Evolutionary conservation across 1,284 basidiomycete genomes (phyloP), one percentile per base, ranked within the genome.

Genomic region (Tylopilus orsonianus): DNA sequence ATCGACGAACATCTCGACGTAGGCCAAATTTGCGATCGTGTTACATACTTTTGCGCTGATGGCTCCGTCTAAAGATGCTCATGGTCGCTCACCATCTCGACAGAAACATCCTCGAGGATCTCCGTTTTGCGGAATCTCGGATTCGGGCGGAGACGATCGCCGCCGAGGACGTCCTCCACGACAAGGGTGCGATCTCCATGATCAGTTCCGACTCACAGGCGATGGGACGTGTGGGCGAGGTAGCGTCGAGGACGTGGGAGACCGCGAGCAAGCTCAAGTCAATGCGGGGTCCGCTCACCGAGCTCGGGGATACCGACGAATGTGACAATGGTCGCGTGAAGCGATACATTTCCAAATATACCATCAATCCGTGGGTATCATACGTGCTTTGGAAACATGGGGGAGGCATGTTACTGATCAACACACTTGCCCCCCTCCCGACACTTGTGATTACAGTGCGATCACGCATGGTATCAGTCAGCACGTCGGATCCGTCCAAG

Each of bases 141-240:
- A 99, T 99, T 56, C 84, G 96, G 20, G 93, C 84, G 2, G 96
- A 99, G 73, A 99, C 96, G 0, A 87, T 99, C 35, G 97, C 96
- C 0, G 97, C 97, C 0, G 97, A 99, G 67, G 97, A 99, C 63
- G 89, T 99, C 16, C 73, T 99, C 33, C 96, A 99, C 50, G 96
- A 99, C 65, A 80, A 72, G 0, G 97, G 97, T 1, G 94, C 96
- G 1, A 97, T 99, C 39, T 87, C 91, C 3, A 97, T 98, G 85
- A 97, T 98, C 59, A 90, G 86, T 54, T 93, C 90, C 4, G 96
- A 99, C 67, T 90, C 93, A 2, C 95, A 97, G 69, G 96, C 96
- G 0, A 98, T 99, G 97, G 96, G 97, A 14, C 82, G 94, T 10
- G 93, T 99, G 9, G 97, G 94, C 9, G 97, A 99, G 67, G 96